Percentiles rank a stretch among this genome's conserved stretches.
These are phyloP conservation scores for Crinitomyces ghanaensis DNA, from an alignment of 805 yeast genomes.

Conservation along the genomic window DNA sequence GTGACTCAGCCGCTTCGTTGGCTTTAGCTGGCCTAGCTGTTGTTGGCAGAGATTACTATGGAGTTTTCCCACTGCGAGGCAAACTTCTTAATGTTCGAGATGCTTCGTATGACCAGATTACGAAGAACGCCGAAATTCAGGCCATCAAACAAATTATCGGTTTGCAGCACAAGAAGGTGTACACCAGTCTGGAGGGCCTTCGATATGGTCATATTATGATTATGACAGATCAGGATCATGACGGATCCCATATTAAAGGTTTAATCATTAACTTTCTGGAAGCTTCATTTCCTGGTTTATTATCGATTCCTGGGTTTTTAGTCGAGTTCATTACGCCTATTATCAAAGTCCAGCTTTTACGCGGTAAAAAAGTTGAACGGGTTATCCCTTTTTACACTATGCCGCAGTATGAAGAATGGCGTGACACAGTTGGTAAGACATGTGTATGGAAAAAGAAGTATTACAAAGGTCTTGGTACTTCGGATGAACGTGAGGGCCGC, in stretches of 20 bases:
- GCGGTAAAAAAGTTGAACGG: slow-evolving; percentile 31
- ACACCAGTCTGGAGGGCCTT: slow-evolving; percentile 58
- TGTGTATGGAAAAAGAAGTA: slow-evolving; percentile 88
- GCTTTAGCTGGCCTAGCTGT: slow-evolving; percentile 93
- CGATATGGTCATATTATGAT: slow-evolving; percentile 97
- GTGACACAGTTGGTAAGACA: slow-evolving; percentile 64
- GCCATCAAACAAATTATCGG: slow-evolving; percentile 95
- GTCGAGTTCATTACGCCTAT: slow-evolving; percentile 94
- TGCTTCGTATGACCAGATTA: slow-evolving; percentile 90
- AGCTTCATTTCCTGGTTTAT: slow-evolving; percentile 85
- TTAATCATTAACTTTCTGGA: slow-evolving; percentile 86
- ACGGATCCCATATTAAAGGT: slow-evolving; percentile 97
- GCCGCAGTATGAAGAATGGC: slow-evolving; percentile 95
- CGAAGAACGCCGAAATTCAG: slow-evolving; percentile 88
- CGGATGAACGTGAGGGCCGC: slow-evolving; percentile 62
- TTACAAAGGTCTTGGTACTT: slow-evolving; percentile 98
- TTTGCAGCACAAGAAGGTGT: slow-evolving; percentile 79
- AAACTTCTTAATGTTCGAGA: slow-evolving; percentile 91
- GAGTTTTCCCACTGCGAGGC: slow-evolving; percentile 93
- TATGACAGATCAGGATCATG: slow-evolving; percentile 99
- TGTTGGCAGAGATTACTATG: slow-evolving; percentile 90
- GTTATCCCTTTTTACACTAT: slow-evolving; percentile 75
- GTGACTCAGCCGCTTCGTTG: slow-evolving; percentile 86
- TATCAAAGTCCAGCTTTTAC: slow-evolving; percentile 71
- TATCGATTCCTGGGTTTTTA: slow-evolving; percentile 82